phyloP scores from a whole-genome alignment of 108 stramenopile genomes.

The Skeletonema marinoi region DNA sequence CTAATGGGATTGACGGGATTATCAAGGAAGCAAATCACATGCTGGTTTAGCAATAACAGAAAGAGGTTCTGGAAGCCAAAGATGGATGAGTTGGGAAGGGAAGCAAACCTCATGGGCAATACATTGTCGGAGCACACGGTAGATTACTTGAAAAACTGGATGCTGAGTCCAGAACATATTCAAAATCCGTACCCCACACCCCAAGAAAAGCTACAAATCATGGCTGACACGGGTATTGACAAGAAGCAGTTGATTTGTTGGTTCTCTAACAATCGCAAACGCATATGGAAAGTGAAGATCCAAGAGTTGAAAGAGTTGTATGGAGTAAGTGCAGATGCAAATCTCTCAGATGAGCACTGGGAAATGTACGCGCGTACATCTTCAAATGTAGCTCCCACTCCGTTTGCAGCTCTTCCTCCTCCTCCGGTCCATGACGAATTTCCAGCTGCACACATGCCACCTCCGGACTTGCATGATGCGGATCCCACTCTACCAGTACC shows the following conservation, averaged over 20 bases:
- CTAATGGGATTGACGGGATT: neutral
- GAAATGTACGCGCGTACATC: neutral
- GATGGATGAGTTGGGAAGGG: neutral
- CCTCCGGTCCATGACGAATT: neutral
- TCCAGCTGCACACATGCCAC: neutral
- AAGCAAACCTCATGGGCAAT: neutral
- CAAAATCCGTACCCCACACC: conserved; percentile 25
- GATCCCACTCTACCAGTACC: neutral
- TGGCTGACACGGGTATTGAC: conserved; percentile 12
- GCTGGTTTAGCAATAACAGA: conserved; percentile 4
- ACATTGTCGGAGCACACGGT: conserved; percentile 13
- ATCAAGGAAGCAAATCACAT: neutral
- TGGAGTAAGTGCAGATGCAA: neutral
- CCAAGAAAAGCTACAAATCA: conserved; percentile 16
- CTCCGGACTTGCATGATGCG: neutral
- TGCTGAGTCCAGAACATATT: conserved; percentile 25
- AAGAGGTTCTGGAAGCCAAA: conserved; percentile 2
- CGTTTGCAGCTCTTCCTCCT: neutral
- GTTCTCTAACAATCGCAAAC: neutral
- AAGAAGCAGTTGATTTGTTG: conserved; percentile 2
- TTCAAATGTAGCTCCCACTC: neutral
- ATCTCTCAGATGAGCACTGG: conserved; percentile 1
- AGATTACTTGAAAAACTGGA: conserved; percentile 30
- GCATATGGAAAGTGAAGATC: neutral
- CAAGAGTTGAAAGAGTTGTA: neutral